Base-by-base conservation (phyloP, 2,329 filamentous ascomycete genomes). In the Colletotrichum sp. region DNA sequence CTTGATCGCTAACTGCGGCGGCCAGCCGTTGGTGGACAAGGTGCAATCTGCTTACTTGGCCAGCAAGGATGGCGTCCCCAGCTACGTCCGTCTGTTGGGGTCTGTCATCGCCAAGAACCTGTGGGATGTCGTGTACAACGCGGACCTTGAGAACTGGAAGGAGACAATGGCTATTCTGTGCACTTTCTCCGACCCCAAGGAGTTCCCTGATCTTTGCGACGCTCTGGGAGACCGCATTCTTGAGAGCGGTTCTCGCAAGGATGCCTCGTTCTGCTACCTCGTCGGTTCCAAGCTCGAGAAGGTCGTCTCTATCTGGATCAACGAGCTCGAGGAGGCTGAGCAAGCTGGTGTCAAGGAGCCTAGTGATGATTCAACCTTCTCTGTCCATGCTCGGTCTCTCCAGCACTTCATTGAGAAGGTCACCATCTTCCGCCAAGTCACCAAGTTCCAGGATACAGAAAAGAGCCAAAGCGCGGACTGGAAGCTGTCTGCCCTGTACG, bases 341-440 rank as follows among this genome's bases (percentile, higher is more conserved):
- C 91, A 94, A 80, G 92, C 92, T 60, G 93, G 92, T 15, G 88
- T 98, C 77, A 90, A 95, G 80, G 90, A 93, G 77, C 89, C 91
- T 25, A 90, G 90, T 28, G 91, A 91, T 39, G 95, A 96, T 80
- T 96, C 95, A 27, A 94, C 92, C 74, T 99, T 98, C 86, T 98
- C 96, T 0, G 93, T 98, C 66, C 97, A 98, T 81, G 96, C 96
- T 71, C 93, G 93, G 77, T 94, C 94, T 63, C 88, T 99, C 59
- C 97, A 98, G 84, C 93, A 94, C 79, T 96, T 99, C 82, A 98
- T 99, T 77, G 97, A 99, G 87, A 99, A 99, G 89, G 97, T 99
- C 63, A 98, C 96, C 0, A 92, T 99, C 70, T 99, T 99, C 92
- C 94, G 97, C 71, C 92, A 97, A 79, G 96, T 98, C 59, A 96